Evolutionary conservation across 371 early-diverging fungal species (phyloP), one percentile per base, ranked within the genome.

Genomic region (Phascolomyces articulosus): DNA sequence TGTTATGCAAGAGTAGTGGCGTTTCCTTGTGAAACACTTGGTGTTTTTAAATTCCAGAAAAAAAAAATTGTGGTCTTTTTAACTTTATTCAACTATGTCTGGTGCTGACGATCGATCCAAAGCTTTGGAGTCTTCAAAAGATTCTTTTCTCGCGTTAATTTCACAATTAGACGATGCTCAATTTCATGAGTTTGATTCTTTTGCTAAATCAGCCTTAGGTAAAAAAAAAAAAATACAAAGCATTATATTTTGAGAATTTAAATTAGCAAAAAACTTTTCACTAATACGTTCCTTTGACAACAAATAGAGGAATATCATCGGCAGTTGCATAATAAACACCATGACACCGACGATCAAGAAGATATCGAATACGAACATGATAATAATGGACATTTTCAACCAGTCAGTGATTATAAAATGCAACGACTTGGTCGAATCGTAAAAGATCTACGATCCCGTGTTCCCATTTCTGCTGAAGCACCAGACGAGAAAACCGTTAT

Each of bases 401-500:
- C 80, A 58, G 78, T 79, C 3, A 79, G 66, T 49, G 78, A 78
- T 54, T 55, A 66, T 1, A 81, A 81, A 62, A 73, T 82, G 78
- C 60, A 72, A 57, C 69, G 72, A 2, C 62, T 83, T 16, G 78
- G 74, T 24, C 71, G 79, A 65, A 86, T 88, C 58, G 82, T 86
- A 27, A 73, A 83, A 59, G 87, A 88, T 64, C 68, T 88, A 55
- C 79, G 85, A 26, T 74, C 74, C 16, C 68, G 73, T 7, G 75
- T 88, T 8, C 86, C 88, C 11, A 66, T 88, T 26, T 82, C 85
- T 20, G 87, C 88, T 40, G 87, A 88, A 72, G 85, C 88, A 20
- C 88, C 88, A 4, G 79, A 75, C 34, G 88, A 88, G 70, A 77
- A 82, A 54, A 82, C 80, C 18, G 69, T 71, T 23, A 85, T 86